phyloP scores from a whole-genome alignment of 2,329 filamentous ascomycete species.

The Diaporthe citrichinensis region DNA sequence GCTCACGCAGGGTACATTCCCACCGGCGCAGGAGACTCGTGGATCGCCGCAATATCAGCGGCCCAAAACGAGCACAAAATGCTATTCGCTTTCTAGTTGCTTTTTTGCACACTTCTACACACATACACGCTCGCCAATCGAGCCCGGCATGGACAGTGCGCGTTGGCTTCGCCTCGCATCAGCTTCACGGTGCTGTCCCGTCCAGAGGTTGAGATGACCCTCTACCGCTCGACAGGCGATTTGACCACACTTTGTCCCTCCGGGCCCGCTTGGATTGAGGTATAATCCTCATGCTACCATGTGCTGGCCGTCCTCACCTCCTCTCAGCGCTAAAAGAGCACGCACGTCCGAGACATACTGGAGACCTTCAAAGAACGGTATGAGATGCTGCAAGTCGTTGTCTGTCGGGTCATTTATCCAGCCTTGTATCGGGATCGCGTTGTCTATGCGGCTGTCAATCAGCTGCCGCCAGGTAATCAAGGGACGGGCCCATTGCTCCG shows the following conservation, averaged over 20 bases:
- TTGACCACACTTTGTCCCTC: not conserved
- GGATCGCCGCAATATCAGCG: not conserved
- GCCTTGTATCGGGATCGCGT: constrained; percentile 98
- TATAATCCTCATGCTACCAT: constrained; percentile 55
- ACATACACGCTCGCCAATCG: not conserved
- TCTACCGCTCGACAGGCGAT: not conserved
- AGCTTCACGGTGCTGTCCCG: not conserved
- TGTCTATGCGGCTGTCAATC: constrained; percentile 73
- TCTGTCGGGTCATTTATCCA: constrained; percentile 99
- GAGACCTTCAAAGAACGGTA: constrained; percentile 92
- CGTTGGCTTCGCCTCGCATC: not conserved
- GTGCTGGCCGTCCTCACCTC: constrained; percentile 82
- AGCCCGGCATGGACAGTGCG: not conserved
- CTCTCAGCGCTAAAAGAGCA: constrained; percentile 87
- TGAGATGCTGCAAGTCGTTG: constrained; percentile 91
- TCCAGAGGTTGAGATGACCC: constrained; percentile 11
- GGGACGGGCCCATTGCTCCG: not conserved
- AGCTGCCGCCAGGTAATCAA: not conserved
- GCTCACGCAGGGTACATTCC: not conserved
- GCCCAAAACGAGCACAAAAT: constrained; percentile 23
- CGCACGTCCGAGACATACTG: constrained; percentile 98
- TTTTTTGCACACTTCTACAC: constrained; percentile 32
- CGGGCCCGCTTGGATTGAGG: constrained; percentile 19
- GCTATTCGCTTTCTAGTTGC: constrained; percentile 35
- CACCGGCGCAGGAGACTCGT: not conserved